Evolutionary conservation across 768 basidiomycete genomes (phyloP), one percentile per base, ranked within the genome.

Genomic region (Zangia roseola): DNA sequence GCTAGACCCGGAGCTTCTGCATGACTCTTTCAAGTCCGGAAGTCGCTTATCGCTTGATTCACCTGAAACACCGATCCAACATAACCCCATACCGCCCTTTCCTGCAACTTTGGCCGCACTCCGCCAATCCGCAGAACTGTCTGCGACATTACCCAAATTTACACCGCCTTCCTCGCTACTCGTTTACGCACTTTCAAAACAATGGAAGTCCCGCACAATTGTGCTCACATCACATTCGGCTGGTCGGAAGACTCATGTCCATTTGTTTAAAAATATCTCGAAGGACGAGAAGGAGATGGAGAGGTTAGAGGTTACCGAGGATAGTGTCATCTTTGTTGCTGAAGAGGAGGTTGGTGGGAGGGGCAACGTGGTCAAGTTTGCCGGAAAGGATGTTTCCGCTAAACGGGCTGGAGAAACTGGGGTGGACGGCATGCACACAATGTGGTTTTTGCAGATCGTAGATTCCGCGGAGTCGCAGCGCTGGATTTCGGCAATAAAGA

Each of bases 401-500:
- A 65, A 70, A 60, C 68, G 56, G 49, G 54, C 45, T 48, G 66
- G 47, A 65, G 2, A 42, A 9, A 10, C 28, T 13, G 38, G 20
- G 10, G 52, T 47, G 17, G 55, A 41, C 10, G 58, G 14, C 45
- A 14, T 12, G 14, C 49, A 31, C 24, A 44, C 52, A 6, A 63
- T 58, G 57, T 88, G 88, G 87, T 73, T 83, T 45, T 64, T 91
- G 46, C 84, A 89, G 47, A 83, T 90, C 46, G 55, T 72, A 19
- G 80, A 84, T 61, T 65, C 76, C 8, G 62, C 59, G 2, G 85
- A 86, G 59, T 80, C 84, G 10, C 86, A 89, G 58, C 75, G 74
- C 50, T 91, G 89, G 89, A 90, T 91, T 50, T 72, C 78, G 5
- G 74, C 76, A 20, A 86, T 91, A 57, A 91, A 91, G 65, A 79